Conservation (phyloP, 2,329 filamentous ascomycete species). For the Lachnellula occidentalis region DNA sequence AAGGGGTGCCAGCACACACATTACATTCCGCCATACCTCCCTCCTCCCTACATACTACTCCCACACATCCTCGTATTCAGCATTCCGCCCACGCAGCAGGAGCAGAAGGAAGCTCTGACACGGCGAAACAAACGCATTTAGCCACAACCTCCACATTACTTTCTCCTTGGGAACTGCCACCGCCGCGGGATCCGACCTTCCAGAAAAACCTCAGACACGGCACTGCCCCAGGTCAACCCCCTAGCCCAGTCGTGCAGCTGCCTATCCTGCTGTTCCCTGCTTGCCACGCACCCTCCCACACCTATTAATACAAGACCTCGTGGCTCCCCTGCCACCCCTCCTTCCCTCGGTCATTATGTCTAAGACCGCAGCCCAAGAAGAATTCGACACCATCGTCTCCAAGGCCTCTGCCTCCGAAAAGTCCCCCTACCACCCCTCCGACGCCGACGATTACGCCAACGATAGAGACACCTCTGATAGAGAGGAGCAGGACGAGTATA, state of each 20-base stretch:
- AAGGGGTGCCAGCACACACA: too few species aligned
- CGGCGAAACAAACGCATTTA: background rate
- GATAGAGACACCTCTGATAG: slow-evolving; percentile 50
- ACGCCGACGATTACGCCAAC: slow-evolving; percentile 44
- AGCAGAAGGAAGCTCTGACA: background rate
- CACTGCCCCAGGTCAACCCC: background rate
- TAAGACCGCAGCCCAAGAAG: slow-evolving; percentile 56
- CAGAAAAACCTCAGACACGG: background rate
- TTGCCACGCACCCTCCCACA: slow-evolving; percentile 1
- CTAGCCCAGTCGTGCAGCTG: background rate
- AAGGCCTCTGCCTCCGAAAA: slow-evolving; percentile 40
- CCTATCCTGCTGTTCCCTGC: slow-evolving; percentile 4
- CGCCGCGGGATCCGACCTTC: background rate
- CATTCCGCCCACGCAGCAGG: background rate
- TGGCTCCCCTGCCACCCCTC: slow-evolving; percentile 12
- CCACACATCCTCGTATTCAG: too few species aligned
- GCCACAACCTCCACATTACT: background rate
- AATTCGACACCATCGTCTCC: slow-evolving; percentile 58
- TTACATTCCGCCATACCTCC: too few species aligned
- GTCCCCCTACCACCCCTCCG: slow-evolving; percentile 42
- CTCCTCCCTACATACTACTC: too few species aligned
- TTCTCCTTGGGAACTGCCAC: background rate
- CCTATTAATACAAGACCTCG: slow-evolving; percentile 17
- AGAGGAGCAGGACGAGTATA: slow-evolving; percentile 39
- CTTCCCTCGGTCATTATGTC: background rate